phyloP scores from a whole-genome alignment of 306 rosid genomes.

The Vigna hirtella region DNA sequence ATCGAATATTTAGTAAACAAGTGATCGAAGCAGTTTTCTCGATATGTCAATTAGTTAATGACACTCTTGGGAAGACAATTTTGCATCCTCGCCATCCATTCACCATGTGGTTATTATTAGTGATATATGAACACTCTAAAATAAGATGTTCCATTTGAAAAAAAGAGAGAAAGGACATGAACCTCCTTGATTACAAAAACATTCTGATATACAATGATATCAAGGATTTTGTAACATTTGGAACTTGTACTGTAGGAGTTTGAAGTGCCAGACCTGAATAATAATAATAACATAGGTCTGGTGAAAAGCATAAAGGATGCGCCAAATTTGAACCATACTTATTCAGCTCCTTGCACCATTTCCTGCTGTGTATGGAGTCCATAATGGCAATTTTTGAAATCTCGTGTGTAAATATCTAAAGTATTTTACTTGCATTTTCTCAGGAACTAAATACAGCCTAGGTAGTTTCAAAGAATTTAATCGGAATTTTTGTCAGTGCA shows the following conservation, averaged over 20 bases:
- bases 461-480: not conserved
- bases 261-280: slow-evolving; percentile 23
- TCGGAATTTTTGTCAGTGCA: not conserved
- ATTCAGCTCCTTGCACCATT: slow-evolving; percentile 11
- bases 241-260: slow-evolving; percentile 21
- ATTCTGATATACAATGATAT: slow-evolving; percentile 16
- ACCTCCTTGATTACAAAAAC: slow-evolving; percentile 24
- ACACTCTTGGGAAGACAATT: slow-evolving; percentile 18
- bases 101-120: slow-evolving; percentile 4
- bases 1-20: slow-evolving; percentile 15
- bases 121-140: not conserved
- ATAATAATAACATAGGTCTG: slow-evolving; percentile 31
- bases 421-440: not conserved
- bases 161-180: slow-evolving; percentile 9
- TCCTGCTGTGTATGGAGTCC: not conserved
- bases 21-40: slow-evolving; percentile 21
- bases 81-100: slow-evolving; percentile 35
- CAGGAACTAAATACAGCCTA: not conserved
- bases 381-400: not conserved
- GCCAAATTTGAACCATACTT: not conserved
- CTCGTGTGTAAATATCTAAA: not conserved
- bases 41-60: slow-evolving; percentile 8
- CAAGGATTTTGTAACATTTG: slow-evolving; percentile 22
- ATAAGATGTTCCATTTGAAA: slow-evolving; percentile 31
- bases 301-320: slow-evolving; percentile 1